Conservation (phyloP, 1,139 yeast genomes). For the Zygotorulaspora mrakii region DNA sequence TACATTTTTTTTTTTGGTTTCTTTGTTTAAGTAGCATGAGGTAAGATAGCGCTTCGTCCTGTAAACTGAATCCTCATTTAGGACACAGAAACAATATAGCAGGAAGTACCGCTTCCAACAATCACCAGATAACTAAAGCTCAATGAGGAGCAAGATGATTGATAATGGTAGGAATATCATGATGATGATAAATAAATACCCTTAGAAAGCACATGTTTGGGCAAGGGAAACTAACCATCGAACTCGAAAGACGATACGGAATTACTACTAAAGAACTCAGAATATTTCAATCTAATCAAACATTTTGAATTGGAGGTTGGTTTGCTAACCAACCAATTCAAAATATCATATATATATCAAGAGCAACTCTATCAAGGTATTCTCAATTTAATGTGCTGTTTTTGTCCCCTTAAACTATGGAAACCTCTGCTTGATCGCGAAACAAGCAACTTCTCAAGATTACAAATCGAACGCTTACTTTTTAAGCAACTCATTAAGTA, state of each 20-base stretch:
- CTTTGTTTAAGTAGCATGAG: too few relatives aligned
- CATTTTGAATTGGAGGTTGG: conserved; percentile 5
- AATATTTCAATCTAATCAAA: conserved; percentile 1
- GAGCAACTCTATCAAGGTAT: conserved; percentile 6
- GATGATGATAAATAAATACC: too few relatives aligned
- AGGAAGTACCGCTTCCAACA: not conserved
- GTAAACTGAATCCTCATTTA: not conserved
- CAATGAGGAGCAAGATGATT: not conserved
- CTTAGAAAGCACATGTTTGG: too few relatives aligned
- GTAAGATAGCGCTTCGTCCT: not conserved
- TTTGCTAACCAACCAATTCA: conserved; percentile 1
- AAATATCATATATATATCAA: conserved; percentile 3
- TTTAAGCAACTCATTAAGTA: conserved; percentile 14
- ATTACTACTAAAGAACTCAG: too few relatives aligned
- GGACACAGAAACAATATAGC: not conserved
- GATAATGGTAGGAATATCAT: conserved; percentile 1
- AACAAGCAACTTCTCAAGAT: conserved; percentile 1
- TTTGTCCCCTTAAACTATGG: conserved; percentile 6
- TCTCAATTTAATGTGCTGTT: conserved; percentile 3
- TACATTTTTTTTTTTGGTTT: too few relatives aligned
- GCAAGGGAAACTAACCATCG: too few relatives aligned
- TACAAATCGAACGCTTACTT: conserved; percentile 10
- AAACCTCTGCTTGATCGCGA: conserved; percentile 5
- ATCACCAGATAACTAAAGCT: not conserved
- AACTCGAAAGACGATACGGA: too few relatives aligned